Evolutionary conservation across 805 yeast species (phyloP), one percentile per base, ranked within the genome.

Genomic region (Kazachstania kunashirensis): DNA sequence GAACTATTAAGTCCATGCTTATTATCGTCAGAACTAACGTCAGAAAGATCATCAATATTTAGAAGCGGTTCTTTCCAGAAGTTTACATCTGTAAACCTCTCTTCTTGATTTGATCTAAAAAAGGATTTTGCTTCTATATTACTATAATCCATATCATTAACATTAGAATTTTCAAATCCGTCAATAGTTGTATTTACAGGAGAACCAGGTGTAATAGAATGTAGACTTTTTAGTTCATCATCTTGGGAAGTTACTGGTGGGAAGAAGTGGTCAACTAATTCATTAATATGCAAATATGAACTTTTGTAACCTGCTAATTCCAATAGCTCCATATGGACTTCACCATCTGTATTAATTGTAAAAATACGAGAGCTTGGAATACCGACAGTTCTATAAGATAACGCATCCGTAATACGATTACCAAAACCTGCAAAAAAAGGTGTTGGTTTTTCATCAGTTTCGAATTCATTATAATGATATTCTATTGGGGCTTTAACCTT

Each of bases 401-500:
- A 71, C 6, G 97, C 97, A 62, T 92, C 98, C 2, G 98, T 92
- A 42, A 92, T 92, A 46, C 94, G 68, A 55, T 92, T 92, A 21
- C 98, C 98, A 59, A 92, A 92, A 0, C 98, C 98, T 11, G 98
- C 98, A 59, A 84, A 86, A 53, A 92, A 92, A 3, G 96, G 96
- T 0, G 89, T 81, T 33, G 73, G 63, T 24, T 65, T 71, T 28
- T 70, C 75, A 12, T 66, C 67, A 7, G 42, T 40, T 5, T 27
- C 38, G 11, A 15, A 12, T 15, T 36, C 39, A 13, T 15, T 17
- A 17, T 24, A 28, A 26, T 15, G 24, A 12, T 19, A 16, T 5
- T 18, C 14, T 21, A 24, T 26, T 16, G 19, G 23, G 7, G 36
- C n/a, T 12, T 24, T 23, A 4, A 20, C 28, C 23, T 29, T 37